Percentiles rank a stretch among this genome's conserved stretches.
These are phyloP conservation scores for Pythium aristosporum DNA, from an alignment of 352 stramenopile genomes.

Conservation along the genomic window DNA sequence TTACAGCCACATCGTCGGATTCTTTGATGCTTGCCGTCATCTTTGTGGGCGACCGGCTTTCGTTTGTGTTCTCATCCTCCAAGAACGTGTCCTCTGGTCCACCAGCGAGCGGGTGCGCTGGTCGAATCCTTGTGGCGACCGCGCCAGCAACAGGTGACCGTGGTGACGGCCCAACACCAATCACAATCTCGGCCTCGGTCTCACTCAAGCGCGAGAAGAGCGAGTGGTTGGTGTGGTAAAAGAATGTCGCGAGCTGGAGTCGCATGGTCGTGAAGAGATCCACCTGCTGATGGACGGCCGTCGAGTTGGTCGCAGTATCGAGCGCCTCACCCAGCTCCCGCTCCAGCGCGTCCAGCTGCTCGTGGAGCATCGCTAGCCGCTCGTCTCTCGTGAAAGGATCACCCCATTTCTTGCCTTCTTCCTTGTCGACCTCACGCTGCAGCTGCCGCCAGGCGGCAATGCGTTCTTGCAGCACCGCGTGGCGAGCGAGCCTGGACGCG, in stretches of 20 bases:
- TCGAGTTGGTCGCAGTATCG: constrained; percentile 39
- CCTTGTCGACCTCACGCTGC: constrained; percentile 33
- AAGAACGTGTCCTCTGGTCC: not conserved
- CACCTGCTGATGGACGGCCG: constrained; percentile 31
- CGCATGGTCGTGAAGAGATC: constrained; percentile 70
- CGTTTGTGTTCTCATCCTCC: not conserved
- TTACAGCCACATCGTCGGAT: not conserved
- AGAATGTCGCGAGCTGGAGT: constrained; percentile 75
- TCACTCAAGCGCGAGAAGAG: constrained; percentile 47
- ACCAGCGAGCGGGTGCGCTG: not conserved
- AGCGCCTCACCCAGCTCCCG: constrained; percentile 40
- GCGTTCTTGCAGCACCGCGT: constrained; percentile 42
- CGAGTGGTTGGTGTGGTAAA: constrained; percentile 59
- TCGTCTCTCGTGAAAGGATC: constrained; percentile 25
- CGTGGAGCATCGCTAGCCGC: constrained; percentile 40
- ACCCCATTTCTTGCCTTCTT: constrained; percentile 35
- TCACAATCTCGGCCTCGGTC: constrained; percentile 58
- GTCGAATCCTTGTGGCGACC: constrained; percentile 2
- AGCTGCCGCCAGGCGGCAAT: constrained; percentile 38
- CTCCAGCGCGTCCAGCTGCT: constrained; percentile 40
- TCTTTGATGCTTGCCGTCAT: constrained; percentile 6
- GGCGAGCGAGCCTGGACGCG: constrained; percentile 45
- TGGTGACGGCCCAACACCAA: constrained; percentile 22
- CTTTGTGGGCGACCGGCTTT: constrained; percentile 10
- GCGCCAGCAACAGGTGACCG: constrained; percentile 13